phyloP scores from a whole-genome alignment of 2,329 filamentous ascomycete species.

The Beauveria medogensis region DNA sequence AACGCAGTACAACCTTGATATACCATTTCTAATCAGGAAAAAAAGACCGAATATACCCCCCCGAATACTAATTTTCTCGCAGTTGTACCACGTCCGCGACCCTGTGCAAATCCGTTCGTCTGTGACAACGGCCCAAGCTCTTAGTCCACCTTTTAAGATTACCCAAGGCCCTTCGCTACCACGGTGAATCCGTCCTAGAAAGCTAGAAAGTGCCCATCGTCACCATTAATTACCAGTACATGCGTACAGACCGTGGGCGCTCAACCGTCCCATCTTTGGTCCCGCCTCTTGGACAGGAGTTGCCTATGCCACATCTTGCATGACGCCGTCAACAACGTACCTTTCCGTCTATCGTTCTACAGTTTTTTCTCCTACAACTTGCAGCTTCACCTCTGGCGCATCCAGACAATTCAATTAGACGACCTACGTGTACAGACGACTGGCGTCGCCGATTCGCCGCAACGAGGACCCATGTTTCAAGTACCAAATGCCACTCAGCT shows the following conservation, averaged over 20 bases:
- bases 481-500: neutral
- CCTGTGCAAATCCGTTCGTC: neutral
- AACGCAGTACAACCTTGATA: neutral
- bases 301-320: neutral
- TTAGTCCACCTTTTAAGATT: conserved; percentile 11
- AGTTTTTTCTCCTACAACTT: neutral
- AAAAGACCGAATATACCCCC: too few relatives aligned
- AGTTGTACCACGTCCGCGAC: neutral
- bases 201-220: neutral
- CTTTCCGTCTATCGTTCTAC: neutral
- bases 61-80: neutral
- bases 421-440: neutral
- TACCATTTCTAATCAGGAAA: too few relatives aligned
- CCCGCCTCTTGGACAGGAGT: neutral
- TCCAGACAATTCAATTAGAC: neutral
- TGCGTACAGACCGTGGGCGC: neutral
- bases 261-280: neutral
- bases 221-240: neutral
- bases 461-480: neutral
- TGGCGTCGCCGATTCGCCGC: neutral
- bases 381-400: neutral
- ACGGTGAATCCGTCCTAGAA: neutral
- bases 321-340: neutral
- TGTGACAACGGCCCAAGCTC: conserved; percentile 1
- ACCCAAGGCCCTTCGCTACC: neutral